Evolutionary conservation across 345 rosid species (phyloP).

Genomic region (Brassica nigra): DNA sequence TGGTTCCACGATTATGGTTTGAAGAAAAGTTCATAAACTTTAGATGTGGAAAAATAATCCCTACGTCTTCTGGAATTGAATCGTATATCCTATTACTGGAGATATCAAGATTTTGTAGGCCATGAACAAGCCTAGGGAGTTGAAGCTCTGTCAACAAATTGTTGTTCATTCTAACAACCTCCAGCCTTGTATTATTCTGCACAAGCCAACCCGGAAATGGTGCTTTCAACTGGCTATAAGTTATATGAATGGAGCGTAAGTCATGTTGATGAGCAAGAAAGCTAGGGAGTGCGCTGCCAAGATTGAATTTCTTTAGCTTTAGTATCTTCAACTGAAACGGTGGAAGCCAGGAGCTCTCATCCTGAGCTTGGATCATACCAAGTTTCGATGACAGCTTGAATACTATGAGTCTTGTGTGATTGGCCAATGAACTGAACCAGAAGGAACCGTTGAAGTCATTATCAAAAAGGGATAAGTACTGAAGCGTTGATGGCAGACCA

Average conservation of each 20-base stretch:
- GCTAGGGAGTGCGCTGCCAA: neutral
- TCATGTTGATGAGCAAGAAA: conserved; percentile 24
- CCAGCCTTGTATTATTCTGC: conserved; percentile 21
- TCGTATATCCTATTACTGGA: neutral
- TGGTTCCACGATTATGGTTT: conserved; percentile 5
- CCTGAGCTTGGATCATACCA: conserved; percentile 7
- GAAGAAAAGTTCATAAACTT: neutral
- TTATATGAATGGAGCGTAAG: neutral
- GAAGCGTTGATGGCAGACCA: conserved; percentile 15
- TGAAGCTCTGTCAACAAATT: conserved; percentile 23
- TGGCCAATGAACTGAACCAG: conserved; percentile 15
- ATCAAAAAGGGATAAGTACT: neutral
- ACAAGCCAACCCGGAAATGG: conserved; percentile 27
- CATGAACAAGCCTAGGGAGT: conserved; percentile 18
- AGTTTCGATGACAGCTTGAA: neutral
- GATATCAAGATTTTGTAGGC: conserved; percentile 10
- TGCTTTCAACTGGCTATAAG: conserved; percentile 16
- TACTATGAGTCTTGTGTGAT: conserved; percentile 26
- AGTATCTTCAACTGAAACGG: conserved; percentile 19
- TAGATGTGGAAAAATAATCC: conserved; percentile 5
- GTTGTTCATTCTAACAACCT: neutral
- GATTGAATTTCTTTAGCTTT: neutral
- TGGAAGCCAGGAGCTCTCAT: conserved; percentile 25
- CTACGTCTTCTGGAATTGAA: conserved; percentile 14
- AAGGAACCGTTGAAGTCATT: conserved; percentile 19